Conservation (phyloP, 768 basidiomycete species). For the Mycena latifolia region DNA sequence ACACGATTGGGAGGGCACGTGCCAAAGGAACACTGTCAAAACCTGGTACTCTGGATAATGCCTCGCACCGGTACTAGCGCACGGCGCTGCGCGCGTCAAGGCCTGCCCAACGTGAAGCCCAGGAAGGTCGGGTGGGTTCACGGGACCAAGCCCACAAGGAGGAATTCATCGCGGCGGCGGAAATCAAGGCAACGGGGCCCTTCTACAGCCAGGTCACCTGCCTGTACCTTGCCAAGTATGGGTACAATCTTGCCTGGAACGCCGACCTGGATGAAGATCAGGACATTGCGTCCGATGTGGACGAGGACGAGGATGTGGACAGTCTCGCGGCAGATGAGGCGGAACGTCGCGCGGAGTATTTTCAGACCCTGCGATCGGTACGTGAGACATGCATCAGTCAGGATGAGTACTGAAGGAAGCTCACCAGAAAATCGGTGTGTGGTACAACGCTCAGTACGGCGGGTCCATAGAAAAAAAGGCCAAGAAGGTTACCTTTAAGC, state of each 20-base stretch:
- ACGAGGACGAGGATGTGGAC: constrained; percentile 6
- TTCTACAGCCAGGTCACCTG: constrained; percentile 1
- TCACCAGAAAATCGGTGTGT: constrained; percentile 7
- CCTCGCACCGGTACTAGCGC: not conserved
- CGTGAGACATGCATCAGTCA: no score
- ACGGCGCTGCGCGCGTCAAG: not conserved
- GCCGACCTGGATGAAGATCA: not conserved
- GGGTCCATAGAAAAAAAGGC: not conserved
- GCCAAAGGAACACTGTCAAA: no score
- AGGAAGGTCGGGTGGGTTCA: constrained; percentile 11
- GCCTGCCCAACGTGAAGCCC: not conserved
- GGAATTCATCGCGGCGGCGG: not conserved
- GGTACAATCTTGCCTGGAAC: not conserved
- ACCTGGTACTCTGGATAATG: not conserved
- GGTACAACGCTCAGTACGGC: constrained; percentile 8
- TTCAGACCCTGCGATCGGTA: not conserved
- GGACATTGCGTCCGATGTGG: constrained; percentile 9
- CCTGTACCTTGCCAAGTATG: constrained; percentile 9
- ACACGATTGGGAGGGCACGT: not conserved
- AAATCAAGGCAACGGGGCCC: not conserved
- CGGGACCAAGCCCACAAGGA: constrained; percentile 13
- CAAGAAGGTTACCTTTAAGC: not conserved
- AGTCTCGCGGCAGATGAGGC: not conserved
- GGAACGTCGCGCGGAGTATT: not conserved
- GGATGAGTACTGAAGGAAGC: no score